Conservation (phyloP, 805 yeast genomes). For the Suhomyces prunicola region DNA sequence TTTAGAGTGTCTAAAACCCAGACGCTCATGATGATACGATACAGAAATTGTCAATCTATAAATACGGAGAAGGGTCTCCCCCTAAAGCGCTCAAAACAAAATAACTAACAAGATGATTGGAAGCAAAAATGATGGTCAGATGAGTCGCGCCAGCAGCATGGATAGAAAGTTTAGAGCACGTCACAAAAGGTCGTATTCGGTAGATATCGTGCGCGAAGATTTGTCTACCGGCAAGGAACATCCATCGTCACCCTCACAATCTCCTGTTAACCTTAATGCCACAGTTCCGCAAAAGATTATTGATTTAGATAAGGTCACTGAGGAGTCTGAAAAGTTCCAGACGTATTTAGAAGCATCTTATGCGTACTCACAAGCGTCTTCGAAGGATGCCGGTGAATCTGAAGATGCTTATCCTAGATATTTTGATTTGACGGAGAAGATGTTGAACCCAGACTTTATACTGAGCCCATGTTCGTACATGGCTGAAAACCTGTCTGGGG, state of each 20-base stretch:
- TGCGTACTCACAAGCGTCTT: not conserved
- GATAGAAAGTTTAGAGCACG: not conserved
- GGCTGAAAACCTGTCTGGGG: not conserved
- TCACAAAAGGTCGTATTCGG: not conserved
- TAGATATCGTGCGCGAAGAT: not conserved
- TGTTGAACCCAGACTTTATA: not conserved
- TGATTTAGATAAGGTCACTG: constrained; percentile 2
- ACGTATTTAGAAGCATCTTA: not conserved
- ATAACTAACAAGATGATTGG: not conserved
- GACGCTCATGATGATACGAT: not conserved
- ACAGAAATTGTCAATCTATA: not conserved
- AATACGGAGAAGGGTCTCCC: not conserved
- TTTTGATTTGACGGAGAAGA: not conserved
- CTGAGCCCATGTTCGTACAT: not conserved
- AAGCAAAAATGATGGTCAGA: not conserved
- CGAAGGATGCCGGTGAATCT: not conserved
- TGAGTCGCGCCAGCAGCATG: not conserved
- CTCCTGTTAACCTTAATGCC: not conserved
- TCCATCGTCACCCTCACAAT: not conserved
- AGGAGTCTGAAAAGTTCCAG: constrained; percentile 5
- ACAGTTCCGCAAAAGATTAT: not conserved
- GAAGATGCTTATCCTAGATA: not conserved
- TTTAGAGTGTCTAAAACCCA: not conserved
- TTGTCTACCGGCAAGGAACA: not conserved
- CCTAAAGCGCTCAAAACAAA: not conserved